Conservation (phyloP, 192 early-diverging fungal species). For the Powellomyces hirtus region DNA sequence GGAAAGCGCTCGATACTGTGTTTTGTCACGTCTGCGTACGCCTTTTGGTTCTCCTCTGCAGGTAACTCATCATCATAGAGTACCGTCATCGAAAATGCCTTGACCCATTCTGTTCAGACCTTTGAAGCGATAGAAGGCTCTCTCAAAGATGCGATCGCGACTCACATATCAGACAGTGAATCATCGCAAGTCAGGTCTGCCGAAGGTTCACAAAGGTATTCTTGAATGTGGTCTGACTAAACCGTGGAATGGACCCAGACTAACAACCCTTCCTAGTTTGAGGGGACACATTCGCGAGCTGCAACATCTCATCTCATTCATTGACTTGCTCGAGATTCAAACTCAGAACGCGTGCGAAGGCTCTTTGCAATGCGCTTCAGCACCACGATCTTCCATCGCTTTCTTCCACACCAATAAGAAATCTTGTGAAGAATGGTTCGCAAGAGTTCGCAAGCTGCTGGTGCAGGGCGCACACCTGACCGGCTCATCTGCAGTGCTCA, state of each 20-base stretch:
- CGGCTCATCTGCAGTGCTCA: not conserved
- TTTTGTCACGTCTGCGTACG: constrained; percentile 69
- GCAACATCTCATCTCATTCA: constrained; percentile 36
- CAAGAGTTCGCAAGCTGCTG: constrained; percentile 53
- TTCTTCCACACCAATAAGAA: constrained; percentile 74
- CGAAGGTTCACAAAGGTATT: no score
- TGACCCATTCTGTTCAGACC: constrained; percentile 50
- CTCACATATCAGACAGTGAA: no score
- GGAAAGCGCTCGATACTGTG: constrained; percentile 72
- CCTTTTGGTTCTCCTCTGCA: constrained; percentile 72
- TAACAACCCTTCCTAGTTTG: no score
- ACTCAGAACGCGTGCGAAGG: constrained; percentile 63
- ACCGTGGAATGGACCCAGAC: no score
- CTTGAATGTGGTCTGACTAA: no score
- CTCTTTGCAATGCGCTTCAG: constrained; percentile 51
- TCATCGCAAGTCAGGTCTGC: no score
- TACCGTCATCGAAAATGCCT: constrained; percentile 44
- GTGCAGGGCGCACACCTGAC: constrained; percentile 35
- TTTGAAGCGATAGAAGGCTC: constrained; percentile 37
- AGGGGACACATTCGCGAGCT: not conserved
- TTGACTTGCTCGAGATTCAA: constrained; percentile 76
- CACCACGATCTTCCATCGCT: constrained; percentile 58
- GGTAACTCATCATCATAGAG: constrained; percentile 18
- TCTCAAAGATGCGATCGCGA: constrained; percentile 6
- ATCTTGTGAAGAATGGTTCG: constrained; percentile 79